Percentiles rank a stretch among this genome's conserved stretches.
Evolutionary conservation across 805 yeast species (phyloP).

Genomic region (Lipomyces anomalus): DNA sequence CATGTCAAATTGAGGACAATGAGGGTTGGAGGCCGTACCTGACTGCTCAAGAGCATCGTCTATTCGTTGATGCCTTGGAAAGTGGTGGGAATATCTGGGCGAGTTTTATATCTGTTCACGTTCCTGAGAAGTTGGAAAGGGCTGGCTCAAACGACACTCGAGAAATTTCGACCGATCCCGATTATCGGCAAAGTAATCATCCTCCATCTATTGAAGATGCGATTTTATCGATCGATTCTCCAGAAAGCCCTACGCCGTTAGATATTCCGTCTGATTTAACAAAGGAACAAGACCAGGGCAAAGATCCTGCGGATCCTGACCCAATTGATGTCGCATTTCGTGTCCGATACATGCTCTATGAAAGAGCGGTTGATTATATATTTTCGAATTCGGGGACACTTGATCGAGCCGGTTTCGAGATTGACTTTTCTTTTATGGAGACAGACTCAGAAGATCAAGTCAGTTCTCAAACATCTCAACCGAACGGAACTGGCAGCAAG

Average conservation of each 20-base stretch:
- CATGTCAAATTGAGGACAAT: conserved; percentile 22
- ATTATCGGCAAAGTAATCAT: too few species aligned
- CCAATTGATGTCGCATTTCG: conserved; percentile 34
- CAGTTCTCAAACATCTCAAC: too few species aligned
- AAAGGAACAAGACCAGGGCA: conserved; percentile 1
- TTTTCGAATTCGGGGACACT: conserved; percentile 21
- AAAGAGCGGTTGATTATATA: conserved; percentile 30
- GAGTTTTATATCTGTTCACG: conserved; percentile 26
- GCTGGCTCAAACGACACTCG: conserved; percentile 1
- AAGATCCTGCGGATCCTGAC: conserved; percentile 26
- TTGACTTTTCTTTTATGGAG: conserved; percentile 26
- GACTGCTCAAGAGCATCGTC: conserved; percentile 35
- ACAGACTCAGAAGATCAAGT: conserved; percentile 12
- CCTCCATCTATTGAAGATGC: too few species aligned
- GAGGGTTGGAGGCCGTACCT: conserved; percentile 35
- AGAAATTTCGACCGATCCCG: not conserved
- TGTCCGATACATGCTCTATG: conserved; percentile 40
- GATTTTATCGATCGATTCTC: too few species aligned
- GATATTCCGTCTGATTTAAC: too few species aligned
- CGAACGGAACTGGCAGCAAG: conserved; percentile 7
- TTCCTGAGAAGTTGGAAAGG: conserved; percentile 2
- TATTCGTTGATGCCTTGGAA: conserved; percentile 32
- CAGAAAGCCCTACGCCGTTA: not conserved
- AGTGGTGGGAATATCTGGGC: conserved; percentile 33
- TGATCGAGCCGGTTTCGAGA: conserved; percentile 19